phyloP scores from a whole-genome alignment of 306 rosid genomes.

The Vicia sativa region DNA sequence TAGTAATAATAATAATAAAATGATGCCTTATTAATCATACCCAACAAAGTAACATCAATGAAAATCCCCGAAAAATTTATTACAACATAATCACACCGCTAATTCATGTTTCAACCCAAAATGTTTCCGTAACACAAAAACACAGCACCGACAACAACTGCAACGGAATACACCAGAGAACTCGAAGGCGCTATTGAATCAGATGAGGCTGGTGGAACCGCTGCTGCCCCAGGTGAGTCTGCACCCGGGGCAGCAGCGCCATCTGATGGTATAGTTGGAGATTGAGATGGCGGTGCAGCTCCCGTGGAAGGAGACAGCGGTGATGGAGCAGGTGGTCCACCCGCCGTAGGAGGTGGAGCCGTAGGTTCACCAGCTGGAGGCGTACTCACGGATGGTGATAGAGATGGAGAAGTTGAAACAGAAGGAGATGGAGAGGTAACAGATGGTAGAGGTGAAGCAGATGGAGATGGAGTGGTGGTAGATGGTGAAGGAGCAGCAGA shows the following conservation, averaged over 20 bases:
- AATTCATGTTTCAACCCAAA: slow-evolving; percentile 3
- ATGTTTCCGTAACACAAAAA: slow-evolving; percentile 26
- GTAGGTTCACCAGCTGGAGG: slow-evolving; percentile 3
- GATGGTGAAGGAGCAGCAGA: neutral
- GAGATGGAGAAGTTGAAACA: slow-evolving; percentile 7
- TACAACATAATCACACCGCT: slow-evolving; percentile 10
- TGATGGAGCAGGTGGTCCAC: neutral
- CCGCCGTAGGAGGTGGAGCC: neutral
- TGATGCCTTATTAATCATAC: neutral
- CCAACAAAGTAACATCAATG: neutral
- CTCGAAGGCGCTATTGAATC: slow-evolving; percentile 37
- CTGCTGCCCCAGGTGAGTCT: neutral
- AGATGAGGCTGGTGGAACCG: slow-evolving; percentile 7
- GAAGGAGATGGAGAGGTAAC: neutral
- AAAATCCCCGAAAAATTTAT: neutral
- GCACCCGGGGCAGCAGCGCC: neutral
- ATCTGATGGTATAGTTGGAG: neutral
- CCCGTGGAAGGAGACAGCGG: neutral
- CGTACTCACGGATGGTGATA: neutral
- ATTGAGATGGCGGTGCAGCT: neutral
- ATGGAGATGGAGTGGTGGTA: slow-evolving; percentile 15
- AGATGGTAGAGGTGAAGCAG: neutral
- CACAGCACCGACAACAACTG: slow-evolving; percentile 37
- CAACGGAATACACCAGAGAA: slow-evolving; percentile 35
- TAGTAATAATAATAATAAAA: neutral